Conservation (phyloP, 495 filamentous ascomycete genomes). For the Aspergillus cristatus region DNA sequence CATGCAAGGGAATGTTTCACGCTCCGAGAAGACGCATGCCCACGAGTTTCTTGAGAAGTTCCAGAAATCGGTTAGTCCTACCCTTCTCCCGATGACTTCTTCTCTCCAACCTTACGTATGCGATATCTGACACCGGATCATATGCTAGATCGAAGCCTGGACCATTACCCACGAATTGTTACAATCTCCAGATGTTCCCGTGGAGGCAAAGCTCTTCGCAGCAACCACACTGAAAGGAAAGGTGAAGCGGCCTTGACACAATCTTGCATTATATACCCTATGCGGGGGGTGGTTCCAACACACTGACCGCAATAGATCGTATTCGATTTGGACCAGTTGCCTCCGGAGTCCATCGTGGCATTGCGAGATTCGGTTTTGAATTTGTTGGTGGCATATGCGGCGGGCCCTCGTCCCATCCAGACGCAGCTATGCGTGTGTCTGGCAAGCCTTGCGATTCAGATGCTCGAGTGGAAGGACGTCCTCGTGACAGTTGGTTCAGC, state of each 20-base stretch:
- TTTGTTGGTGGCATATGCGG: slow-evolving; percentile 66
- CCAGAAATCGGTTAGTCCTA: slow-evolving; percentile 85
- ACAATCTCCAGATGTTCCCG: slow-evolving; percentile 59
- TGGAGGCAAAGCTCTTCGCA: slow-evolving; percentile 87
- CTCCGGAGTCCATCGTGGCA: slow-evolving; percentile 57
- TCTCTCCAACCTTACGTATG: not conserved
- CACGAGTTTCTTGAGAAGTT: slow-evolving; percentile 88
- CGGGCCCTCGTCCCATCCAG: slow-evolving; percentile 82
- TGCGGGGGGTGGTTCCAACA: slow-evolving; percentile 5
- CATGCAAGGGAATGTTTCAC: slow-evolving; percentile 77
- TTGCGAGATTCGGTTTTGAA: slow-evolving; percentile 76
- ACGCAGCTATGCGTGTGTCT: slow-evolving; percentile 93
- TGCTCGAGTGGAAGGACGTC: slow-evolving; percentile 93
- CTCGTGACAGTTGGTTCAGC: slow-evolving; percentile 67
- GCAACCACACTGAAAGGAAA: slow-evolving; percentile 97
- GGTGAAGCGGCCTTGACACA: slow-evolving; percentile 46
- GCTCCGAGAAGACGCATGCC: slow-evolving; percentile 77
- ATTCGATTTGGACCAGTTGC: slow-evolving; percentile 80
- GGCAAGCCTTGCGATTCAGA: slow-evolving; percentile 90
- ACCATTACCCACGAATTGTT: slow-evolving; percentile 75
- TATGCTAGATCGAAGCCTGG: slow-evolving; percentile 79
- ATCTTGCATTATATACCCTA: too few species aligned
- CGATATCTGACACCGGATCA: too few species aligned
- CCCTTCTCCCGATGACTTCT: slow-evolving; percentile 3
- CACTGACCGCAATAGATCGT: slow-evolving; percentile 52